Evolutionary conservation across 2,329 filamentous ascomycete genomes (phyloP), one percentile per base, ranked within the genome.

Genomic region (Cladosporium sphaerospermum): DNA sequence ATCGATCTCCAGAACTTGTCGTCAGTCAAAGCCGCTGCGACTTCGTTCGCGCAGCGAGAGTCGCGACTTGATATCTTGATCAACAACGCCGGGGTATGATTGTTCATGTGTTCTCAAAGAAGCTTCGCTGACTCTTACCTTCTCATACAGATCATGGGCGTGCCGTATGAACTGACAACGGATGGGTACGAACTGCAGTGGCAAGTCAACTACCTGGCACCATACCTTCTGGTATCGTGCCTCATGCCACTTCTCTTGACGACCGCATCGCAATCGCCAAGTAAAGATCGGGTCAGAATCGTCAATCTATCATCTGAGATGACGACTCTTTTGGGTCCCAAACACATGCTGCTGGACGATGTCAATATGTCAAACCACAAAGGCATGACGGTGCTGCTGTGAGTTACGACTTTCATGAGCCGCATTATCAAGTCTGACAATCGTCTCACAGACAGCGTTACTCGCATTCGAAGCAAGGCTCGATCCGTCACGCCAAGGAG

Each of bases 201-300:
- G 48, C 48, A 51, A 44, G 48, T 51, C 40, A 51, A 51, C 34
- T 51, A 51, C 34, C 39, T 51, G 9, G 13, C 48, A 11, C 48
- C 48, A 14, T 44, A 43, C 34, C 23, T 51, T 16, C 31, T 51
- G 11, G 28, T 28, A 4, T 36, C 19, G 5, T 10, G 37, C 16
- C 39, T 51, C 14, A 9, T 51, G 48, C 48, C 48, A 14, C 31
- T 51, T 18, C 2, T 51, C 10, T n/a, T 51, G 10, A 9, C 39
- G 28, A 51, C 48, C 4, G 48, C 48, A 11, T 51, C 48, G 13
- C 16, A 18, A n/a, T 37, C 11, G 28, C 14, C 7, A 14, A 42
- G 14, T 40, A 51, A 34, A 23, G 16, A 42, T 9, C 37, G 48
- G 3, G 48, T 51, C 13, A 34, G 48, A 11, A 23, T 51, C 39